A percentile compares a stretch with the other conserved stretches of the same genome.
phyloP scores from a whole-genome alignment of 108 stramenopile species.

The Fragilaria crotonensis region DNA sequence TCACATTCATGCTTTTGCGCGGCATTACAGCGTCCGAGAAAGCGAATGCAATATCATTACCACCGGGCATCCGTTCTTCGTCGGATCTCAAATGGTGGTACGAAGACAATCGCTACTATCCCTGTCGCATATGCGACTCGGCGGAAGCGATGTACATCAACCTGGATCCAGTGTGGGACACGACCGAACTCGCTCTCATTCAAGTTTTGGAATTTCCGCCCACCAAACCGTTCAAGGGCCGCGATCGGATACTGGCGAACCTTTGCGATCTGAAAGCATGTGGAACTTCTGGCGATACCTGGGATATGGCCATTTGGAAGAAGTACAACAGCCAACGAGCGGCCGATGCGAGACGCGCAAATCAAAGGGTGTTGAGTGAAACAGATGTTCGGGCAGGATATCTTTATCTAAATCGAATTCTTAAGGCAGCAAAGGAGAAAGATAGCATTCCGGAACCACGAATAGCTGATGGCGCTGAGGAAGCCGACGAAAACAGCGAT shows the following conservation, averaged over 20 bases:
- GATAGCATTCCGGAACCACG: too few species aligned
- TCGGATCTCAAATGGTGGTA: neutral
- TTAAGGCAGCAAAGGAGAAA: neutral
- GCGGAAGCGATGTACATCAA: neutral
- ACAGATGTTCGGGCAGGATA: slow-evolving; percentile 15
- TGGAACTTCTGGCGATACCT: neutral
- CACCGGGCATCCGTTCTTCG: neutral
- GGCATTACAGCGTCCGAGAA: too few species aligned
- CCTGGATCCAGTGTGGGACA: neutral
- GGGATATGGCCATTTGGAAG: neutral
- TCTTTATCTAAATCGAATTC: slow-evolving; percentile 13
- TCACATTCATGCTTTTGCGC: too few species aligned
- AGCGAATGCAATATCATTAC: neutral
- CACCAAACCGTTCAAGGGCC: neutral
- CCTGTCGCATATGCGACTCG: neutral
- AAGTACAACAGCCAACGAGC: neutral
- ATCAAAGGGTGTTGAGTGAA: neutral
- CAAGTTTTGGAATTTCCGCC: neutral
- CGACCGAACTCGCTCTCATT: neutral
- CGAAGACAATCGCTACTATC: neutral
- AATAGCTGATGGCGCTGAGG: too few species aligned
- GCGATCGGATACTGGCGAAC: neutral
- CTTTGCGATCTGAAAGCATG: neutral
- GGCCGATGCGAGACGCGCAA: neutral
- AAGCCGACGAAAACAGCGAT: neutral